These are phyloP conservation scores for Rhodotorula sp. DNA, from an alignment of 1,284 basidiomycete genomes.

Conservation along the genomic window DNA sequence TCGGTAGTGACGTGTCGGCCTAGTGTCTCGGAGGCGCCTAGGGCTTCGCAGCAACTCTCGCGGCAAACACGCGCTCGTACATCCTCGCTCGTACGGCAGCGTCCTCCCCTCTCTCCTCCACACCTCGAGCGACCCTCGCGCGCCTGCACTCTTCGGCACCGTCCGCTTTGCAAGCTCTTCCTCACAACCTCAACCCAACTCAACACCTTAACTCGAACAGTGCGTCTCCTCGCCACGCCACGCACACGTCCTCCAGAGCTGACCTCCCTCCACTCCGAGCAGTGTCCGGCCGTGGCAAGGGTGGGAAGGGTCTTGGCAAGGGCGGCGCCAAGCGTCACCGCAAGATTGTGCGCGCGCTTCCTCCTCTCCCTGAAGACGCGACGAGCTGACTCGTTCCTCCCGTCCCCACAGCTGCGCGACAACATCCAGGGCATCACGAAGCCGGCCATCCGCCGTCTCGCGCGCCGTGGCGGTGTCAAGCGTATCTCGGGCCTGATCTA, in stretches of 20 bases:
- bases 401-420: constrained; percentile 80
- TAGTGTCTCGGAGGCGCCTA: neutral
- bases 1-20: constrained; percentile 2
- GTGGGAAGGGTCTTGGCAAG: constrained; percentile 77
- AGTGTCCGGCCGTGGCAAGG: constrained; percentile 56
- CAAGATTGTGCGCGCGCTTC: constrained; percentile 58
- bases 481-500: constrained; percentile 91
- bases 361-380: constrained; percentile 57
- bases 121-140: no score
- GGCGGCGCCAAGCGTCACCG: constrained; percentile 63
- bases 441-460: constrained; percentile 89
- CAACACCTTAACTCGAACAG: neutral
- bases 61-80: neutral
- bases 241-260: neutral
- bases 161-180: neutral
- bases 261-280: constrained; percentile 3
- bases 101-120: neutral
- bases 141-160: no score
- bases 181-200: neutral
- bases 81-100: neutral
- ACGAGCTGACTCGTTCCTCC: constrained; percentile 80
- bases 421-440: constrained; percentile 87
- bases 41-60: neutral
- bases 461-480: constrained; percentile 92
- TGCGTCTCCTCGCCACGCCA: neutral